Base-by-base conservation (phyloP, 2,329 filamentous ascomycete species). In the Fusarium palustre region DNA sequence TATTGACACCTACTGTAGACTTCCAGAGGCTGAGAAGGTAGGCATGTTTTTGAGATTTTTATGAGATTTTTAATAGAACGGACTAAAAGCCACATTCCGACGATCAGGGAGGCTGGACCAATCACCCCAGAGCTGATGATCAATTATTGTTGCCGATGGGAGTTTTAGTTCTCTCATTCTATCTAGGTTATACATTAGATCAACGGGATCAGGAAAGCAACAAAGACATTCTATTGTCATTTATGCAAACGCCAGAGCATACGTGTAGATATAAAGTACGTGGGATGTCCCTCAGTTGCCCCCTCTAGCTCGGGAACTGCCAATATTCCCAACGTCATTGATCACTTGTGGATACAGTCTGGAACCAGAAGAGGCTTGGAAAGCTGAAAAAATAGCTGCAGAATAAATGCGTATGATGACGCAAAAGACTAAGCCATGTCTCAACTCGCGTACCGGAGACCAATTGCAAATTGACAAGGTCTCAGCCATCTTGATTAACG, bases 101-200 rank as follows among this genome's bases (percentile, higher is more conserved):
- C 59, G 0, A 63, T 63, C 10, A 55, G 20, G 2, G 31, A 55
- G 2, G 57, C 50, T 18, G 57, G 57, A 1, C 36, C 57, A 6
- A 15, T 62, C 2, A 48, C 57, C 0, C 24, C 36, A 0, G 34
- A 20, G 9, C 7, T 63, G 2, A 48, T 63, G 13, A 36, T 2
- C 0, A 63, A 63, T 16, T 63, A 58, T 57, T 63, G 59, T 43
- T 47, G 48, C 5, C 59, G 62, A 31, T 63, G 59, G 59, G 18
- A n/a, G n/a, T n/a, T n/a, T n/a, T n/a, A n/a, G n/a, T n/a, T n/a
- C n/a, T n/a, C n/a, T n/a, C n/a, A n/a, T n/a, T n/a, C n/a, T n/a
- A n/a, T n/a, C n/a, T n/a, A n/a, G n/a, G n/a, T n/a, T n/a, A n/a
- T n/a, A n/a, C n/a, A n/a, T n/a, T n/a, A n/a, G n/a, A n/a, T n/a